A percentile compares a stretch with the other conserved stretches of the same genome.
Conservation (phyloP, 495 filamentous ascomycete genomes). For the Penicillium arizonense region DNA sequence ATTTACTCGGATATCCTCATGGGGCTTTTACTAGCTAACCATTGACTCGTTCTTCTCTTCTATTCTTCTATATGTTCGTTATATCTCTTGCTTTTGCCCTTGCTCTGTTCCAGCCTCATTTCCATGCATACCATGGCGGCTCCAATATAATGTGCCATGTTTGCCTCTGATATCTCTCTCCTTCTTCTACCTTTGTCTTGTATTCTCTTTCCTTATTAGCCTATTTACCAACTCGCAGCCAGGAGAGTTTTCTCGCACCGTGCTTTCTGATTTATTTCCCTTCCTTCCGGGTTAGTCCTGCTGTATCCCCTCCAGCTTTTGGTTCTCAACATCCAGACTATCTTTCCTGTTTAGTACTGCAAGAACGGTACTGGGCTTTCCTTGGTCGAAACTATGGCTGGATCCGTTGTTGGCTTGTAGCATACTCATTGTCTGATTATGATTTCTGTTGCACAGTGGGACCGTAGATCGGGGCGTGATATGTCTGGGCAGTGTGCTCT, state of each 20-base stretch:
- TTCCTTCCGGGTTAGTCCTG: neutral
- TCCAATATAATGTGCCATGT: conserved; percentile 4
- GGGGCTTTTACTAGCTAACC: neutral
- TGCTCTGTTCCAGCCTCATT: conserved; percentile 6
- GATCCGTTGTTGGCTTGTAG: too few species aligned
- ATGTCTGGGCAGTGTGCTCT: too few species aligned
- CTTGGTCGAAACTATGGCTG: too few species aligned
- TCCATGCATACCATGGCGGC: conserved; percentile 26
- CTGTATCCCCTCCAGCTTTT: neutral
- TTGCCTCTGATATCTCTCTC: neutral
- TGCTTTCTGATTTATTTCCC: neutral
- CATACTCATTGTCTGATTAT: too few species aligned
- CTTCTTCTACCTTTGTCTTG: conserved; percentile 12
- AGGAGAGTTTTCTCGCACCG: conserved; percentile 8
- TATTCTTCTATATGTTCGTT: conserved; percentile 3
- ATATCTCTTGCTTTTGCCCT: conserved; percentile 6
- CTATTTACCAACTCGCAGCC: conserved; percentile 1
- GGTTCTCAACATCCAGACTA: too few species aligned
- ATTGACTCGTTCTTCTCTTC: neutral
- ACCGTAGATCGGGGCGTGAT: too few species aligned
- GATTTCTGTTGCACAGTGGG: too few species aligned
- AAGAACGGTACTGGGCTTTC: too few species aligned
- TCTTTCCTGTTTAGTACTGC: too few species aligned
- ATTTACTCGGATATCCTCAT: conserved; percentile 1
- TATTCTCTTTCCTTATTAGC: conserved; percentile 3